Evolutionary conservation across 163 green algal species (phyloP).

Genomic region (Scenedesmus sp.): DNA sequence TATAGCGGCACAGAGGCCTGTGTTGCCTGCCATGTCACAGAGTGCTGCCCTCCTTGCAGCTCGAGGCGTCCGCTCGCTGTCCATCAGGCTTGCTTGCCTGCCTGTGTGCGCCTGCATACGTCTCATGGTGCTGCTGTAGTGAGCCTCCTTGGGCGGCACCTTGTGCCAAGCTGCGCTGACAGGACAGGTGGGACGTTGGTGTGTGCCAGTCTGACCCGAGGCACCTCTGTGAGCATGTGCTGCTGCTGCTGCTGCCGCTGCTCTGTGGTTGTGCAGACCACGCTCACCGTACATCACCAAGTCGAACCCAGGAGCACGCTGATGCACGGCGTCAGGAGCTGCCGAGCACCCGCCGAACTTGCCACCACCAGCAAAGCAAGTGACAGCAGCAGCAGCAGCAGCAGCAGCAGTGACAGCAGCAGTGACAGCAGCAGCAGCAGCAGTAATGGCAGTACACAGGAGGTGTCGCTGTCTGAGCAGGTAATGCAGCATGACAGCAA

Average conservation of each 20-base stretch:
- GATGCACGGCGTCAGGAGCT: conserved; percentile 25
- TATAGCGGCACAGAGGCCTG: no score
- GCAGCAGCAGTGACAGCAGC: not conserved
- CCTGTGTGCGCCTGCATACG: no score
- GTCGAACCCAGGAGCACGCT: not conserved
- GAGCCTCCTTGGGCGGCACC: no score
- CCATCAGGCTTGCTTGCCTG: no score
- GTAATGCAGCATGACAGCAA: not conserved
- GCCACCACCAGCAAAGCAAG: not conserved
- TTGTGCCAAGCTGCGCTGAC: no score
- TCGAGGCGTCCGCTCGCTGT: no score
- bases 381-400: not conserved
- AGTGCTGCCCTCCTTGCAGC: no score
- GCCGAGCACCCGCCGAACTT: not conserved
- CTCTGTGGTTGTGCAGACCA: not conserved
- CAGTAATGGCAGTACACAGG: not conserved
- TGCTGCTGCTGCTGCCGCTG: not conserved
- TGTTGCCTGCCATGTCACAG: no score
- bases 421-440: not conserved
- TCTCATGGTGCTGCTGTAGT: no score
- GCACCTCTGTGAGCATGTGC: not conserved
- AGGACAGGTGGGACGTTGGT: not conserved
- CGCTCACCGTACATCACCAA: not conserved
- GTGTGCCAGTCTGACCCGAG: no score
- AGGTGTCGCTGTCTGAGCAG: not conserved